Evolutionary conservation across 2,329 filamentous ascomycete species (phyloP), one percentile per base, ranked within the genome.

Genomic region (Cytospora chrysosperma): DNA sequence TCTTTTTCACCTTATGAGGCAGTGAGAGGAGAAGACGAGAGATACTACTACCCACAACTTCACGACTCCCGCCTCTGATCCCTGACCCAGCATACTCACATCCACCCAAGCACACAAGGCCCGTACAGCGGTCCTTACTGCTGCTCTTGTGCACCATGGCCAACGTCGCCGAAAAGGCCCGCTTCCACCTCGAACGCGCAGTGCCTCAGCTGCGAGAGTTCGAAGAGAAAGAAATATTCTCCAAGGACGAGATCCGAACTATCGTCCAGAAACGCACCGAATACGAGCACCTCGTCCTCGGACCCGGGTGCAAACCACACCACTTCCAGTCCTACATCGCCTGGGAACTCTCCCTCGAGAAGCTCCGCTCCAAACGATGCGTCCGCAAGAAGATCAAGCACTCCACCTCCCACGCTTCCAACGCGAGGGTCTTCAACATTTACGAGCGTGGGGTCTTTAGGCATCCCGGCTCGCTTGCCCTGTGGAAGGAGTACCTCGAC

Each of bases 121-220:
- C 43, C 43, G 4, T 47, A n/a, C 52, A 9, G 27, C 34, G 37
- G 37, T 40, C 37, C 8, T n/a, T n/a, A 19, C 17, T n/a, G 37
- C 7, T 7, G 37, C n/a, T 63, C 58, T n/a, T 55, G 59, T 49
- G 34, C 49, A 68, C 58, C 65, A 96, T 97, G 92, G 86, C 93
- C 1, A 89, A 87, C 50, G 89, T 95, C 64, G 89, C 91, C 67
- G 95, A 98, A 73, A 98, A 97, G 78, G 95, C 94, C 62, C 91
- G 94, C 64, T 98, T 94, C 78, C 97, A 91, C 77, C 85, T 98
- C 68, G 95, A 99, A 80, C 90, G 94, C 70, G 90, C 91, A 2
- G 91, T 97, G 51, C 92, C 93, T 19, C 93, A 98, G 76, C 85
- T 99, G 63, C 92, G 93, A 67, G 93, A 97, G 72, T 96, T 92